These are phyloP conservation scores for Fonsecaea pugnacius DNA, from an alignment of 2,329 filamentous ascomycete species.

Conservation along the genomic window DNA sequence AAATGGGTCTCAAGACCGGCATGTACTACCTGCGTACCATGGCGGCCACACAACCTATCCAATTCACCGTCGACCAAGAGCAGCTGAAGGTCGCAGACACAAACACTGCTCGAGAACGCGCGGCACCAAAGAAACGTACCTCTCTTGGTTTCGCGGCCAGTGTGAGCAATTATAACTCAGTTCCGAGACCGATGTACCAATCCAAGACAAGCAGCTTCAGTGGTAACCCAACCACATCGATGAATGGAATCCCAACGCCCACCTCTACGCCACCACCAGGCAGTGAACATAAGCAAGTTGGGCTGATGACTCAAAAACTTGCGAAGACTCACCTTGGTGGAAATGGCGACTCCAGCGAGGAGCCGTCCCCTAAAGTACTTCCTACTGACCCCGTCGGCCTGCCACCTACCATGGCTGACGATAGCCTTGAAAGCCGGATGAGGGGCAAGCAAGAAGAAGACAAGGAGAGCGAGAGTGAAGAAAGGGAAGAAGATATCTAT, in stretches of 20 bases:
- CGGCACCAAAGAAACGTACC: conserved; percentile 67
- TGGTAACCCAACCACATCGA: conserved; percentile 45
- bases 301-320: conserved; percentile 46
- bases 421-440: conserved; percentile 58
- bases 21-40: conserved; percentile 99
- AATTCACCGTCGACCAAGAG: conserved; percentile 98
- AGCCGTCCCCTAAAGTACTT: conserved; percentile 73
- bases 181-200: conserved; percentile 70
- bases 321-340: conserved; percentile 64
- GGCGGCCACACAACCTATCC: conserved; percentile 93
- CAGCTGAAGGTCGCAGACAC: conserved; percentile 85
- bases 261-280: conserved; percentile 67
- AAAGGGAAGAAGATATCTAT: conserved; percentile 89
- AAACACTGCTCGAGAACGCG: conserved; percentile 68
- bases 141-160: conserved; percentile 62
- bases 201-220: conserved; percentile 51
- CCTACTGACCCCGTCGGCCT: conserved; percentile 69
- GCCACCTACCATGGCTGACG: conserved; percentile 59
- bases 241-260: conserved; percentile 71
- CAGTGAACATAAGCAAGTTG: conserved; percentile 58
- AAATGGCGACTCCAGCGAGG: conserved; percentile 70
- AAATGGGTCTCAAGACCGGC: conserved; percentile 97
- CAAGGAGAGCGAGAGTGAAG: conserved; percentile 69
- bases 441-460: conserved; percentile 73
- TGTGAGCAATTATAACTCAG: conserved; percentile 53